Conservation (phyloP, 2,329 filamentous ascomycete genomes). For the Pyricularia sp. region DNA sequence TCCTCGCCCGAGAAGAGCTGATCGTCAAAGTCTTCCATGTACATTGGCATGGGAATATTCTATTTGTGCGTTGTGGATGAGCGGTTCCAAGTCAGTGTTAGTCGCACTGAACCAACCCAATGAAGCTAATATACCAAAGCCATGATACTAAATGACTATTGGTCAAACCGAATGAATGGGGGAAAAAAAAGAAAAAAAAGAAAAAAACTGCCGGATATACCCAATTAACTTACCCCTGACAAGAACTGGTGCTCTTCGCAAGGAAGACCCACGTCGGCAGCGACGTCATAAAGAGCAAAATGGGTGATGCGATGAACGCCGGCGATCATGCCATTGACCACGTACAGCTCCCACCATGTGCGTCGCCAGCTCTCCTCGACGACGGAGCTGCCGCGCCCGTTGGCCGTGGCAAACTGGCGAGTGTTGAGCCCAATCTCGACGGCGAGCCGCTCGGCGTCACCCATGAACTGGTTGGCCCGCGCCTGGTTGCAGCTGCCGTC, state of each 20-base stretch:
- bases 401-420: constrained; percentile 51
- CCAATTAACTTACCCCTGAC: constrained; percentile 38
- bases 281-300: constrained; percentile 59
- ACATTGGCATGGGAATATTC: constrained; percentile 50
- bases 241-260: constrained; percentile 73
- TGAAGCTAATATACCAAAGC: too few relatives aligned
- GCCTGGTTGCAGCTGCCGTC: constrained; percentile 68
- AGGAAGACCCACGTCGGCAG: constrained; percentile 62
- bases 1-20: constrained; percentile 62
- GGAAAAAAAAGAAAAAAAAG: not conserved
- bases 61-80: constrained; percentile 14
- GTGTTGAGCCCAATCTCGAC: constrained; percentile 70
- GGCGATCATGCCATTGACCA: constrained; percentile 77
- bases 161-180: not conserved
- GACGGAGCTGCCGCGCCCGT: constrained; percentile 56
- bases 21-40: constrained; percentile 68
- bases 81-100: not conserved
- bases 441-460: constrained; percentile 60
- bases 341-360: constrained; percentile 82
- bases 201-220: not conserved
- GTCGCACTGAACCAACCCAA: too few relatives aligned
- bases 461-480: constrained; percentile 57
- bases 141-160: too few relatives aligned
- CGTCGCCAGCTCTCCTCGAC: constrained; percentile 77
- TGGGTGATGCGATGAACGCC: constrained; percentile 66